Base-by-base conservation (phyloP, 805 yeast genomes). In the Lipomyces japonicus region DNA sequence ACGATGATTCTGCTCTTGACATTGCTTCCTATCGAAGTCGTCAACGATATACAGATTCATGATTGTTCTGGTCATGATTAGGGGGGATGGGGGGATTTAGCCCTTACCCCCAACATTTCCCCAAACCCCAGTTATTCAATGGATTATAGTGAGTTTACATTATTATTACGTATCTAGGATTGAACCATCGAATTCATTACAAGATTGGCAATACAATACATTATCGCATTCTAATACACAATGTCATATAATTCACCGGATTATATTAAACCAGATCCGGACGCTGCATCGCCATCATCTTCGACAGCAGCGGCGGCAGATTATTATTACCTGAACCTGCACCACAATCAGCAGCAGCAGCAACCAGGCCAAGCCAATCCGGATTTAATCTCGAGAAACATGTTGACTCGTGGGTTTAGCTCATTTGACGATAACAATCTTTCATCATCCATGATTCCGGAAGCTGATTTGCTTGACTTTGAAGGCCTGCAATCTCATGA, bases 191-290 rank as follows among this genome's bases (percentile, higher is more conserved):
- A n/a, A n/a, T n/a, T n/a, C n/a, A 28, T 12, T 6, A 34, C 16
- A 14, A 34, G n/a, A 14, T 7, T 14, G 37, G n/a, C 37, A 14
- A 14, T 14, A 34, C 21, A 9, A 6, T 14, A 18, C 31, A 12
- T 7, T 12, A 28, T 12, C 7, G 14, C 21, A 22, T 19, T n/a
- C 28, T 12, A 24, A 22, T 22, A n/a, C 50, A 40, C 19, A 16
- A 54, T 54, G 58, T 47, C 52, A 21, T 54, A 54, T 30, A 43
- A 47, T 24, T 47, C 55, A 12, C 56, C 56, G 30, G 53, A 57
- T 32, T 54, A 41, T 42, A 54, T 54, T 39, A 54, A 54, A 35
- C 57, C 58, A 14, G 58, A 54, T 31, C 58, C 58, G 31, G 58
- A 54, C 35, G 32, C 18, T 18, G 38, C 2, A 5, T 21, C 45